Base-by-base conservation (phyloP, 371 early-diverging fungal genomes). In the Mitosporidium daphniae region DNA sequence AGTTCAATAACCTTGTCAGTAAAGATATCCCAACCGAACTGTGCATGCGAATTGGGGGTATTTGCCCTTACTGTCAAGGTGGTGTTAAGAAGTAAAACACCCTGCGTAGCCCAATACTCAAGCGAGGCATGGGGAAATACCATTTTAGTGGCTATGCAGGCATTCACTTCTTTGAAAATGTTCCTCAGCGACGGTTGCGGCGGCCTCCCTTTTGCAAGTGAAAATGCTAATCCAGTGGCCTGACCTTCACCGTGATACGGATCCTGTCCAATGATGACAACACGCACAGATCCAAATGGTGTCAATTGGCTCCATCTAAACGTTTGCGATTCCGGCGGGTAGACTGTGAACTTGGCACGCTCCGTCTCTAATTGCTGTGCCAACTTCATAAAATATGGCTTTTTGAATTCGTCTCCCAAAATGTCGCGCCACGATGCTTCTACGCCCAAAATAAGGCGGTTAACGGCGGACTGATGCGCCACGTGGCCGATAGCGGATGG, bases 51-150 rank as follows among this genome's bases (percentile, higher is more conserved):
- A 24, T 57, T 62, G 15, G 95, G 59, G 17, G 61, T 38, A 36
- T 60, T 56, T 6, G 56, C 56, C 26, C 57, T 64, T 8, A 95
- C 95, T 4, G 78, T 86, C 28, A 95, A 51, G 16, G 66, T 42
- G 2, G 89, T 60, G 39, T 95, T 95, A 17, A 95, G 53, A 34
- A 95, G 32, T 20, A 95, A 45, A 5, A 95, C 93, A 3, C 93
- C 86, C 36, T 75, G 71, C 39, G 66, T 50, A 0, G 63, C 61
- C 75, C 72, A 75, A 11, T 58, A 56, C 18, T 47, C 50, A 7
- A 82, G 48, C 34, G 54, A 57, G 0, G 68, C 69, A 33, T 43
- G 41, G 8, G 14, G 17, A 4, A 37, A 35, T 16, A 28, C 27
- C 14, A 25, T 27, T 10, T 36, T 37, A 25, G 32, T 15, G 1